Conservation (phyloP, 805 yeast species). For the Candida boidinii region DNA sequence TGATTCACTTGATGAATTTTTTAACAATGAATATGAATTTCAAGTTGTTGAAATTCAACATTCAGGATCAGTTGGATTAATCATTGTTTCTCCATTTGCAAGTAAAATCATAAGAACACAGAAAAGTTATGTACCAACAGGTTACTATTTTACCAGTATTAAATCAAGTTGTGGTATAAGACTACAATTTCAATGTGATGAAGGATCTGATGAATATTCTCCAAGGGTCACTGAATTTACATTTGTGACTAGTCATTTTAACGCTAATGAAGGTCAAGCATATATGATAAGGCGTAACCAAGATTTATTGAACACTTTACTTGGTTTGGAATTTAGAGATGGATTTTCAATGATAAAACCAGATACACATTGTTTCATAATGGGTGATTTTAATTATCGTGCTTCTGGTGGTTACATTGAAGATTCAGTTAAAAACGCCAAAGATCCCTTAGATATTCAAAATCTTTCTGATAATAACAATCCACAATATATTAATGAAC, state of each 20-base stretch:
- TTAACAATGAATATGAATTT: conserved; percentile 26
- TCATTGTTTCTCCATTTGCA: conserved; percentile 36
- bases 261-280: conserved; percentile 65
- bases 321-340: conserved; percentile 50
- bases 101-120: conserved; percentile 19
- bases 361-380: conserved; percentile 50
- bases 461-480: no score
- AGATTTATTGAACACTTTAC: conserved; percentile 41
- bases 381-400: conserved; percentile 87
- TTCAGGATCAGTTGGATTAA: conserved; percentile 50
- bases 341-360: conserved; percentile 46
- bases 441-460: no score
- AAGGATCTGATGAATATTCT: conserved; percentile 6
- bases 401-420: conserved; percentile 24
- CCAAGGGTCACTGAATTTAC: conserved; percentile 34
- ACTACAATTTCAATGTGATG: conserved; percentile 22
- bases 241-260: conserved; percentile 62
- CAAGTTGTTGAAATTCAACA: conserved; percentile 34
- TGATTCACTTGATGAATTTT: conserved; percentile 25
- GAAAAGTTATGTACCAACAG: conserved; percentile 37
- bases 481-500: no score
- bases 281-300: conserved; percentile 40
- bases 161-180: conserved; percentile 72
- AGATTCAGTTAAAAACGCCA: no score
- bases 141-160: conserved; percentile 50